Evolutionary conservation across 371 early-diverging fungal species (phyloP).

Genomic region (Apophysomyces ossiformis): DNA sequence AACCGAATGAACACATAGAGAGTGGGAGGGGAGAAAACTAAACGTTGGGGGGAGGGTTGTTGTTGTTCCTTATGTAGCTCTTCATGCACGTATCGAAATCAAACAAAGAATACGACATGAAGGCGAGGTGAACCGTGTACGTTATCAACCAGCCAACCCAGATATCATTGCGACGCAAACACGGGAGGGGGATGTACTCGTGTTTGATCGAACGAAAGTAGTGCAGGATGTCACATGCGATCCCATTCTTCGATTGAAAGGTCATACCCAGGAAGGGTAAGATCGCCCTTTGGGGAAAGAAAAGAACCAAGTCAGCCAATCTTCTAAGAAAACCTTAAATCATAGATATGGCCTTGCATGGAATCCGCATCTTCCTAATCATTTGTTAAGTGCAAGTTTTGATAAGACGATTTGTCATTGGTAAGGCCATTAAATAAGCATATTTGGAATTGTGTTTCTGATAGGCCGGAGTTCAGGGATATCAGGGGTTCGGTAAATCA

Average conservation of each 20-base stretch:
- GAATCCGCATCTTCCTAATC: slow-evolving; percentile 69
- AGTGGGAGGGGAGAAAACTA: too few species aligned
- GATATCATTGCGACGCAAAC: slow-evolving; percentile 97
- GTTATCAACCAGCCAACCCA: slow-evolving; percentile 95
- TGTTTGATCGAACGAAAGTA: slow-evolving; percentile 95
- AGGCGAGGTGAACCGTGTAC: slow-evolving; percentile 95
- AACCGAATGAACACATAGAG: too few species aligned
- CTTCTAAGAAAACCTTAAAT: too few species aligned
- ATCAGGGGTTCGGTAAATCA: slow-evolving; percentile 32
- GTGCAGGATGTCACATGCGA: slow-evolving; percentile 83
- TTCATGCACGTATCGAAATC: slow-evolving; percentile 60
- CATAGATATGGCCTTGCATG: slow-evolving; percentile 76
- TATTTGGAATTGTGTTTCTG: not conserved
- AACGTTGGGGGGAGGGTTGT: not conserved
- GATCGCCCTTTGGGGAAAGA: not conserved
- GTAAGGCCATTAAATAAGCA: slow-evolving; percentile 32
- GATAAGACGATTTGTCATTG: slow-evolving; percentile 90
- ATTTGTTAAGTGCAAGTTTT: slow-evolving; percentile 80
- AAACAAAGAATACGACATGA: slow-evolving; percentile 93
- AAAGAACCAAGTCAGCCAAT: too few species aligned
- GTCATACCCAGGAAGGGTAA: slow-evolving; percentile 96
- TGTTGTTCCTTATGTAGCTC: not conserved
- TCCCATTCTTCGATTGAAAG: slow-evolving; percentile 88
- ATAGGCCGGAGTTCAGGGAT: slow-evolving; percentile 29
- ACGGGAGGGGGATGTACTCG: slow-evolving; percentile 86